These are phyloP conservation scores for Mortierella claussenii DNA, from an alignment of 192 early-diverging fungal genomes.

Conservation along the genomic window DNA sequence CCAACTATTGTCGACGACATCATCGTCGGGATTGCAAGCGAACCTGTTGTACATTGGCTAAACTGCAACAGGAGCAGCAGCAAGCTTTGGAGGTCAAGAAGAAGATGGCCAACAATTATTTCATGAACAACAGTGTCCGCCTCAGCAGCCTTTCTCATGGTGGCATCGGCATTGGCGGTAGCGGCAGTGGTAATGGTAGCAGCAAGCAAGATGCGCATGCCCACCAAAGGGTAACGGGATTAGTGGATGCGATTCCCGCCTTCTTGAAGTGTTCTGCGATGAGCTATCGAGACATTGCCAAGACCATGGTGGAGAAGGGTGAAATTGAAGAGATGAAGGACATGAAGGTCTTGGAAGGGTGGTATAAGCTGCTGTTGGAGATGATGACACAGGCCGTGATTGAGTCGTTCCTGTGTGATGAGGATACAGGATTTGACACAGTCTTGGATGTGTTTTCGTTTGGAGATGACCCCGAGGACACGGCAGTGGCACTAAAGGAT, in stretches of 20 bases:
- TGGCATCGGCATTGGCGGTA: too few relatives aligned
- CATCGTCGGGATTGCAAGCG: slow-evolving; percentile 52
- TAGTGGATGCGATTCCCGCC: slow-evolving; percentile 63
- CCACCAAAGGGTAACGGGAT: slow-evolving; percentile 42
- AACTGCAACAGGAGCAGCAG: slow-evolving; percentile 51
- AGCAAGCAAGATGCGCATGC: slow-evolving; percentile 24
- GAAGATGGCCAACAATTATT: slow-evolving; percentile 49
- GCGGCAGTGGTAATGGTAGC: too few relatives aligned
- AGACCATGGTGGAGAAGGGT: slow-evolving; percentile 7
- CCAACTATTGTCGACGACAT: slow-evolving; percentile 58
- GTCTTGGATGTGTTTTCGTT: slow-evolving; percentile 65
- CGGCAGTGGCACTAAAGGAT: slow-evolving; percentile 10
- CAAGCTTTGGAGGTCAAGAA: slow-evolving; percentile 40
- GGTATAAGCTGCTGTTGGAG: slow-evolving; percentile 63
- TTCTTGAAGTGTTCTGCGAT: slow-evolving; percentile 62
- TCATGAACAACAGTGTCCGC: slow-evolving; percentile 18
- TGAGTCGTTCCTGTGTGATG: slow-evolving; percentile 64
- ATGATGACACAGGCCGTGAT: slow-evolving; percentile 65
- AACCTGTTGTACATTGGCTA: slow-evolving; percentile 46
- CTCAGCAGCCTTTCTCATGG: slow-evolving; percentile 23
- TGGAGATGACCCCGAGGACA: slow-evolving; percentile 61
- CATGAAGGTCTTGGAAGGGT: slow-evolving; percentile 60
- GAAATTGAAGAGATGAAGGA: slow-evolving; percentile 12
- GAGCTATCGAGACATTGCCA: slow-evolving; percentile 55
- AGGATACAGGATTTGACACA: slow-evolving; percentile 54